These are phyloP conservation scores for Phlebiopsis gigantea DNA, from an alignment of 768 basidiomycete species.

Conservation along the genomic window DNA sequence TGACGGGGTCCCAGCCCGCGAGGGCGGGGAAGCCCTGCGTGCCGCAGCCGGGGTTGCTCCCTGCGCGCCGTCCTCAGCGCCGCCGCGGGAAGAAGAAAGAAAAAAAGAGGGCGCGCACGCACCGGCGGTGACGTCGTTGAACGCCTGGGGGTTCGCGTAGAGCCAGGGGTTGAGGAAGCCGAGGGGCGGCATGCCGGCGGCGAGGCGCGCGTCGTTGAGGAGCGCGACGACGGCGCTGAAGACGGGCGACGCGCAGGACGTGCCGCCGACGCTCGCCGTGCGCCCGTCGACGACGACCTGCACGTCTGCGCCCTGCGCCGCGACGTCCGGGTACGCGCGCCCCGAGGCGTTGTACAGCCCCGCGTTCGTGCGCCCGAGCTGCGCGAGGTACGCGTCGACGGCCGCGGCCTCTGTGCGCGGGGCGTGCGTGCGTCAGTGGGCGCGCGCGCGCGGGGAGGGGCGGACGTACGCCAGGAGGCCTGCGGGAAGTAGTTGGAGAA, in stretches of 20 bases:
- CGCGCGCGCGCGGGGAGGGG: neutral
- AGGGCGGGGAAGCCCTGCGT: constrained; percentile 30
- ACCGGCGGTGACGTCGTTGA: constrained; percentile 29
- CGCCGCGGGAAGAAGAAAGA: neutral
- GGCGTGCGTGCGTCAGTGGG: constrained; percentile 4
- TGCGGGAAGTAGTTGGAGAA: constrained; percentile 27
- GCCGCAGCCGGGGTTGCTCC: constrained; percentile 30
- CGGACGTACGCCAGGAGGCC: neutral
- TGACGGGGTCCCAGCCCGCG: constrained; percentile 31
- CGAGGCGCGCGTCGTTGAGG: constrained; percentile 33
- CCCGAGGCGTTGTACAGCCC: constrained; percentile 48
- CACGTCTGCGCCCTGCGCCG: constrained; percentile 50
- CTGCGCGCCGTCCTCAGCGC: constrained; percentile 5
- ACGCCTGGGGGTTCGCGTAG: constrained; percentile 21
- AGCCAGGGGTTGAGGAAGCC: constrained; percentile 34
- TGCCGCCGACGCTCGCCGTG: constrained; percentile 42
- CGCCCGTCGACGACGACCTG: constrained; percentile 38
- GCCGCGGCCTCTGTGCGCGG: constrained; percentile 40
- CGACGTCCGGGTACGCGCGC: constrained; percentile 59
- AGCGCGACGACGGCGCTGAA: constrained; percentile 60
- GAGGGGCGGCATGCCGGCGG: constrained; percentile 27
- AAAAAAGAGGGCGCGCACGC: neutral
- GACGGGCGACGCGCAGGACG: constrained; percentile 57
- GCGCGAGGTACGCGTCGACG: constrained; percentile 39
- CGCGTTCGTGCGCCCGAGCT: constrained; percentile 42